Evolutionary conservation across 2,329 filamentous ascomycete genomes (phyloP).

Genomic region (Colletotrichum sp.): DNA sequence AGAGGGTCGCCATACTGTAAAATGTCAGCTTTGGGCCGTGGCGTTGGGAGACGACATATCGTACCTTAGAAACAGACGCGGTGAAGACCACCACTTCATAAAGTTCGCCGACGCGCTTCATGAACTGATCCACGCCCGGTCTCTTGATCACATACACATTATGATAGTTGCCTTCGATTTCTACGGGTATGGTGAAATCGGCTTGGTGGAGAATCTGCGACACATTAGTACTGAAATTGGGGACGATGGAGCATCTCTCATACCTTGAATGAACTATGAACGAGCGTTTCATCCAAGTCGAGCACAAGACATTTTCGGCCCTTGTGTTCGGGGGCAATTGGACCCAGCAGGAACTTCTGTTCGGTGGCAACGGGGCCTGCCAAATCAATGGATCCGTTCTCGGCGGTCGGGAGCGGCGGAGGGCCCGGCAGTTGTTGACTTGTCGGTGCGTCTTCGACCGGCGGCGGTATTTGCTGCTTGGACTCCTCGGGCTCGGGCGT

Average conservation of each 20-base stretch:
- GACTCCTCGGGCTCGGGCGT: constrained; percentile 56
- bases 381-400: neutral
- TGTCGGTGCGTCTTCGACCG: constrained; percentile 41
- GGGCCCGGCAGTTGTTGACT: constrained; percentile 46
- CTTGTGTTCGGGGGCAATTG: constrained; percentile 78
- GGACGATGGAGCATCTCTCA: constrained; percentile 14
- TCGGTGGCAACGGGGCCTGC: constrained; percentile 29
- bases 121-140: constrained; percentile 97
- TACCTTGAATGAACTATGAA: constrained; percentile 99
- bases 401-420: constrained; percentile 41
- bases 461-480: constrained; percentile 39
- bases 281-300: constrained; percentile 94
- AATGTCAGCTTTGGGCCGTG: constrained; percentile 27
- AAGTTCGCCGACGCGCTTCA: constrained; percentile 96
- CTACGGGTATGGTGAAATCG: constrained; percentile 98
- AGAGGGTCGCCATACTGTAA: constrained; percentile 91
- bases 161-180: constrained; percentile 98
- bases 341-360: constrained; percentile 79
- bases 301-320: constrained; percentile 94
- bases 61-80: constrained; percentile 94
- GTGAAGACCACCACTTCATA: constrained; percentile 99
- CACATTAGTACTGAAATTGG: constrained; percentile 8
- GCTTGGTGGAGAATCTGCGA: constrained; percentile 91
- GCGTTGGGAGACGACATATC: neutral
- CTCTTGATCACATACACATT: constrained; percentile 99